Percentiles rank a stretch among this genome's conserved stretches.
phyloP scores from a whole-genome alignment of 2,329 filamentous ascomycete species.

The Dothiorella sarmentorum region DNA sequence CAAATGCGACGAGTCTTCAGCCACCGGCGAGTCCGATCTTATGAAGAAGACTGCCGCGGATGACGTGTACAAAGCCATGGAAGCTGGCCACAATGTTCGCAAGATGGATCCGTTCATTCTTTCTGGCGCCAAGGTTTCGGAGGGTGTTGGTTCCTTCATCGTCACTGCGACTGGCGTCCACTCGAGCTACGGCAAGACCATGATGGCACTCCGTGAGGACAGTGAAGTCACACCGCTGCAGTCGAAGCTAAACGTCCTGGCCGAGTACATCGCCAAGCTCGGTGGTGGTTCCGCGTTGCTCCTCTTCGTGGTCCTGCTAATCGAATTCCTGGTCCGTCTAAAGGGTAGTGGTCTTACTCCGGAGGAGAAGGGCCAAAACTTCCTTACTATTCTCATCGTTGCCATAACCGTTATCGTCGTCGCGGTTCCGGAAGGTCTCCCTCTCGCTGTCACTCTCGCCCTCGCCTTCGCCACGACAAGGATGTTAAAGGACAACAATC shows the following conservation, averaged over 20 bases:
- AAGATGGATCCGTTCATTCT: slow-evolving; percentile 83
- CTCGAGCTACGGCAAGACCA: slow-evolving; percentile 71
- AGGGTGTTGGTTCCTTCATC: slow-evolving; percentile 72
- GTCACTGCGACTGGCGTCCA: slow-evolving; percentile 72
- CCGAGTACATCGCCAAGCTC: slow-evolving; percentile 76
- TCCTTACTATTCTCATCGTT: slow-evolving; percentile 61
- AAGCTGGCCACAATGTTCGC: slow-evolving; percentile 58
- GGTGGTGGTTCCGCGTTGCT: slow-evolving; percentile 73
- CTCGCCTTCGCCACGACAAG: slow-evolving; percentile 65
- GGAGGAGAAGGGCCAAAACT: slow-evolving; percentile 69
- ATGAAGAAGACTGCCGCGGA: slow-evolving; percentile 64
- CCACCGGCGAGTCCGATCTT: slow-evolving; percentile 72
- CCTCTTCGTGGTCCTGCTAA: slow-evolving; percentile 80
- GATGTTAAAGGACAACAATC: slow-evolving; percentile 67
- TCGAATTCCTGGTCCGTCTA: slow-evolving; percentile 75
- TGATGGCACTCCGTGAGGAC: slow-evolving; percentile 74
- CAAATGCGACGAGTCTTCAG: slow-evolving; percentile 71
- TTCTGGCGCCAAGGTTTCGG: slow-evolving; percentile 75
- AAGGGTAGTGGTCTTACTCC: slow-evolving; percentile 51
- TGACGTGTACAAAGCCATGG: slow-evolving; percentile 63
- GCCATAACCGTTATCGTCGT: slow-evolving; percentile 66
- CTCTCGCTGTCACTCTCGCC: slow-evolving; percentile 65
- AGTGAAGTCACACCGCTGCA: slow-evolving; percentile 76
- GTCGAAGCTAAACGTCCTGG: slow-evolving; percentile 71
- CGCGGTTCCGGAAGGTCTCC: slow-evolving; percentile 65